Percentiles rank a stretch among this genome's conserved stretches.
Evolutionary conservation across 495 filamentous ascomycete species (phyloP).

Genomic region (Penicillium silybi): DNA sequence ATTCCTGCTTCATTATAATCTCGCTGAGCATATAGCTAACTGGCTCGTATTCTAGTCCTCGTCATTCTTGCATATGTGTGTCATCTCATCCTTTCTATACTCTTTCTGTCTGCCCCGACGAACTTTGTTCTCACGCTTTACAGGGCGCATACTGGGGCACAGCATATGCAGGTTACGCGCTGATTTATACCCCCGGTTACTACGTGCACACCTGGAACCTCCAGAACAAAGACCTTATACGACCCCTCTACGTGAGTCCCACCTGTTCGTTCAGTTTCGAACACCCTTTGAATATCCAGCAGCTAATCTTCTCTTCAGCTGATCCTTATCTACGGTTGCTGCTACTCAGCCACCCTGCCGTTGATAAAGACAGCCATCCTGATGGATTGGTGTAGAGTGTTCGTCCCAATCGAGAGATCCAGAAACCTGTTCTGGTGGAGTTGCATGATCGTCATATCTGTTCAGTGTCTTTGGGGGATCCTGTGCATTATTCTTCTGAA

Average conservation of each 20-base stretch:
- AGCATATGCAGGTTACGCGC: constrained; percentile 14
- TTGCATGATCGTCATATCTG: constrained; percentile 9
- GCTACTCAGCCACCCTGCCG: constrained; percentile 17
- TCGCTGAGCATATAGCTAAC: not conserved
- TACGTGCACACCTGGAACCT: constrained; percentile 24
- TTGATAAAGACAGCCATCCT: constrained; percentile 21
- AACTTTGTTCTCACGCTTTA: not conserved
- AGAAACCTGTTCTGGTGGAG: constrained; percentile 19
- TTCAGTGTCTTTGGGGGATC: constrained; percentile 19
- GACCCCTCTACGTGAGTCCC: constrained; percentile 11
- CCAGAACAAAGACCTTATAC: constrained; percentile 12
- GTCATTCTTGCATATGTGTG: not conserved
- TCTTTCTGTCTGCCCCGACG: not conserved
- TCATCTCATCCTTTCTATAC: not conserved
- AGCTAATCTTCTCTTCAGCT: not conserved
- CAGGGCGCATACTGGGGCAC: constrained; percentile 24
- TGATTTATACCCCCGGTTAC: constrained; percentile 19
- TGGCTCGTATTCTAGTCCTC: not conserved
- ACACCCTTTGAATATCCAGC: not conserved
- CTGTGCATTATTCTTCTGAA: constrained; percentile 16
- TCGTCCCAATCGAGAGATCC: constrained; percentile 12
- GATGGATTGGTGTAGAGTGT: constrained; percentile 21
- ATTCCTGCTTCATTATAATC: not conserved
- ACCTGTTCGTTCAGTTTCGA: not conserved
- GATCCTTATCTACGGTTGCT: constrained; percentile 20